These are phyloP conservation scores for Lasiosphaeria hispida DNA, from an alignment of 495 filamentous ascomycete species.

Conservation along the genomic window DNA sequence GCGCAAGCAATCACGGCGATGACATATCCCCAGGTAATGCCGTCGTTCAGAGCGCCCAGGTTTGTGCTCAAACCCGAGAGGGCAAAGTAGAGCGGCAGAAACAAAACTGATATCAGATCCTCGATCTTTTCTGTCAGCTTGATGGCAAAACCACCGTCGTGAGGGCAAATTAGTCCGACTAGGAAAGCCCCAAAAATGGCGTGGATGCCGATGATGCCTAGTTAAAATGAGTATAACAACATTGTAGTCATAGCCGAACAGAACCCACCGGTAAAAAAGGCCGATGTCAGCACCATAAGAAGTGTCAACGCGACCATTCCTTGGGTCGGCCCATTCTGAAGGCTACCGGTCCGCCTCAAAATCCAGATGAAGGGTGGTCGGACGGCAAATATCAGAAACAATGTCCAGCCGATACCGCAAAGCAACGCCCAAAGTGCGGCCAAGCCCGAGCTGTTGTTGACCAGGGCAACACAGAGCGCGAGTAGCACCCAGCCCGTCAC, in stretches of 20 bases:
- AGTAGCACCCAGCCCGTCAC: constrained; percentile 89
- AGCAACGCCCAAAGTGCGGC: constrained; percentile 87
- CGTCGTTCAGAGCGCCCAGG: constrained; percentile 77
- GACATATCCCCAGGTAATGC: constrained; percentile 90
- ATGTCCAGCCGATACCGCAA: constrained; percentile 67
- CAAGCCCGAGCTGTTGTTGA: constrained; percentile 82
- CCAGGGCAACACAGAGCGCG: constrained; percentile 88
- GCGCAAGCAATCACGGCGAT: constrained; percentile 79
- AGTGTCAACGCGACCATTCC: constrained; percentile 80
- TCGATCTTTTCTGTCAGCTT: constrained; percentile 95
- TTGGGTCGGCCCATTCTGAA: constrained; percentile 90
- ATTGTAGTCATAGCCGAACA: background rate
- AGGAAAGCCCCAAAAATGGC: constrained; percentile 88
- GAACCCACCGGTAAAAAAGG: constrained; percentile 73
- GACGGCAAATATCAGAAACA: constrained; percentile 74
- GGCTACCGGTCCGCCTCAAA: constrained; percentile 67
- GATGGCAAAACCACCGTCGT: constrained; percentile 91
- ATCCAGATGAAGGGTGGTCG: constrained; percentile 76
- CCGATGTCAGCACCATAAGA: constrained; percentile 71
- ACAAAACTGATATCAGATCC: constrained; percentile 83
- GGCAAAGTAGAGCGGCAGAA: constrained; percentile 93
- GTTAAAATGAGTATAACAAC: background rate
- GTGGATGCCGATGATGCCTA: constrained; percentile 78
- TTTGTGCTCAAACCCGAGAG: constrained; percentile 89
- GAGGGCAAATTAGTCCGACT: constrained; percentile 87